Evolutionary conservation across 2,329 filamentous ascomycete genomes (phyloP), one percentile per base, ranked within the genome.

Genomic region (Phialophora chinensis): DNA sequence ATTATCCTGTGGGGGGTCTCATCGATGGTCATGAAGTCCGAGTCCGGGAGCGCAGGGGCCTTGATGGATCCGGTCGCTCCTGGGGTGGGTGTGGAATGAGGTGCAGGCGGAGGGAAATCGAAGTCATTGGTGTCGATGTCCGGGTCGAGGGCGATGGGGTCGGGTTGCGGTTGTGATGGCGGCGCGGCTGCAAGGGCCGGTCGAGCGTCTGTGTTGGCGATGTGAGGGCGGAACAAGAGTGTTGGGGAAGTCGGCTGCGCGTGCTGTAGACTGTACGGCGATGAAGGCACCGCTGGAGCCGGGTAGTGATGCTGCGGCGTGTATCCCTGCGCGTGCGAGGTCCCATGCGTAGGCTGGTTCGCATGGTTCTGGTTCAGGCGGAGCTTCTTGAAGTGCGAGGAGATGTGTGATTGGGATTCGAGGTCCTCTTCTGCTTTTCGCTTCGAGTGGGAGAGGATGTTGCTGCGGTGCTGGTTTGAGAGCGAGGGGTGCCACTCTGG

Each of bases 1-100:
- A 95, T 97, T 67, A 97, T 88, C 75, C 90, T 91, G 80, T 96
- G 85, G 74, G 91, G 91, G 35, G 91, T 90, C 79, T 97, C 90
- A 79, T 98, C 93, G 67, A 98, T 77, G 65, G 90, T 86, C 94
- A 98, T 97, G 64, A 78, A 75, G 72, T 92, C 90, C 69, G 86
- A 35, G 38, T 62, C 59, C 11, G 57, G 17, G n/a, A 66, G 55
- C 6, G 66, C 11, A 17, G 14, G 60, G 14, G 50, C 17, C 42
- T 53, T 60, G 23, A 55, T 38, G n/a, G 49, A 49, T 14, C 14
- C 25, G 52, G 4, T 55, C n/a, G 53, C 31, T 29, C 29, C 31
- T 20, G 58, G 33, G 44, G 49, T 17, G 35, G 47, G 49, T 29
- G 47, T 63, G 55, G 33, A n/a, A 58, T 50, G 55, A 38, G 35